Base-by-base conservation (phyloP, 805 yeast species). In the Lipomyces kockii region DNA sequence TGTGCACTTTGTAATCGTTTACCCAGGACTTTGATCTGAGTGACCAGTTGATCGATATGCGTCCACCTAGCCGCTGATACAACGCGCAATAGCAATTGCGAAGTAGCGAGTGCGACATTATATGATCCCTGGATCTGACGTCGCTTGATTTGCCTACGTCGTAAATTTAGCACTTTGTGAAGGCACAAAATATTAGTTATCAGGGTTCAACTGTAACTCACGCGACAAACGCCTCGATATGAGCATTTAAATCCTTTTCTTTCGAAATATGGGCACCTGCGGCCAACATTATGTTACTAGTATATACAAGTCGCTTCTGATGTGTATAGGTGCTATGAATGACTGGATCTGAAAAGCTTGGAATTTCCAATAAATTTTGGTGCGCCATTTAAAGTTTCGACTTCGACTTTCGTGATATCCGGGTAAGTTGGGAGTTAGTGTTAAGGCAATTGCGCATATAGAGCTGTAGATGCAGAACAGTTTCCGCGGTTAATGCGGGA, bases 11-110 rank as follows among this genome's bases (percentile, higher is more conserved):
- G 77, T 59, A 95, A 80, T 39, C 84, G 80, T 52, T 81, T 81
- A 8, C 98, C 99, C 22, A 93, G 85, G 64, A 83, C 82, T 73
- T 96, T 86, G 72, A 94, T 86, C 66, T 89, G 86, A 20, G 78
- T 79, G 34, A 94, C 88, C 69, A 94, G 82, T 68, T 90, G 92
- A 67, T 86, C 88, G 11, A 91, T 86, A 66, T 86, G 86, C 60
- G 86, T 82, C 98, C 98, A 95, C 76, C 97, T 83, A 1, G 95
- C 91, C 12, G 90, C 90, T 0, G 98, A 91, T 25, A 92, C 88
- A 61, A 92, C 95, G 77, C 97, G 85, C 86, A 91, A 89, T 69
- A 95, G 79, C 61, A 94, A 81, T 73, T 92, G 97, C 22, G 97
- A 89, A 7, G 97, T 91, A 63, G 90, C 95, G 49, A 91, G 81